Base-by-base conservation (phyloP, 306 rosid species). In the Astragalus glycyphyllos region DNA sequence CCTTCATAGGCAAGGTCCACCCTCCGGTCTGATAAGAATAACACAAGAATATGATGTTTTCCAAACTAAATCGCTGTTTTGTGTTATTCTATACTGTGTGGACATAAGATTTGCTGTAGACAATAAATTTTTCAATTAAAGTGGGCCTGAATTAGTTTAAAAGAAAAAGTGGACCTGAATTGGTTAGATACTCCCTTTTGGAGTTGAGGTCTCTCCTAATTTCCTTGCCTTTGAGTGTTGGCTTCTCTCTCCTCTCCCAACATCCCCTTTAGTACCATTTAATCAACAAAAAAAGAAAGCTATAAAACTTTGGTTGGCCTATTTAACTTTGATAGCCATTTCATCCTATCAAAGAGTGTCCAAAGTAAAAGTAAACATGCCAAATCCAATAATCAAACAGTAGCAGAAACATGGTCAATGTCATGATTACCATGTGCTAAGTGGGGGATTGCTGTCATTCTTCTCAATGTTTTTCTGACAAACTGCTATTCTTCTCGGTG, bases 301-400 rank as follows among this genome's bases (percentile, higher is more conserved):
- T 45, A 1, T 29, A 16, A 8, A 4, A 41, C 35, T 69, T 20
- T 20, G 37, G 37, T 50, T 5, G 61, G 3, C 51, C 4, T 50
- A 42, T 51, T 51, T 32, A 11, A 42, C 37, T 45, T 56, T 34
- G 54, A 53, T 35, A 16, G 38, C 67, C 68, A 20, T 71, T 37
- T 59, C 73, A 56, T 56, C 73, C 51, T 65, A 57, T 72, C 65
- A 23, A 78, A 56, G 64, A 34, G 46, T 55, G 63, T 71, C 58
- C 14, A 78, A 78, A 72, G 46, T 72, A 72, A 65, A 76, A 78
- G 65, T 35, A 58, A 72, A 66, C 53, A 64, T 37, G 78, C 68
- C 38, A 78, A 78, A 78, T 63, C 65, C 58, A 40, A 68, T 12
- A 17, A 66, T 76, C 74, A 67, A 57, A 62, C 69, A 57, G 23